phyloP scores from a whole-genome alignment of 768 basidiomycete genomes.

The Xerocomus spinulosus region DNA sequence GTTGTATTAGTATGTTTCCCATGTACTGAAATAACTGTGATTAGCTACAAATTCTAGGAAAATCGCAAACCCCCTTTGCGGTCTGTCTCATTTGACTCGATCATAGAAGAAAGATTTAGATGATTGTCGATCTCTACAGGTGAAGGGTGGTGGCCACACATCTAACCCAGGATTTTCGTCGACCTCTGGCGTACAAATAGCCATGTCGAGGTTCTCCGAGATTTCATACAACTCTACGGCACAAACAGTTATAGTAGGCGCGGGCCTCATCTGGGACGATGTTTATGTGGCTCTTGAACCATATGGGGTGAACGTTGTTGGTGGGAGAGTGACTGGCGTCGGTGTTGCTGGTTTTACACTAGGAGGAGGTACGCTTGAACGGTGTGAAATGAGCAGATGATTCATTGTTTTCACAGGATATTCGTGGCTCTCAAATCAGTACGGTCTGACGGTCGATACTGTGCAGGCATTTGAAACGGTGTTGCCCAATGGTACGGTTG shows the following conservation, averaged over 20 bases:
- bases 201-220: constrained; percentile 46
- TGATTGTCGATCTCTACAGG: constrained; percentile 26
- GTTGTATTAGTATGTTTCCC: background rate
- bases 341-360: constrained; percentile 56
- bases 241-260: constrained; percentile 36
- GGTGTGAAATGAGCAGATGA: background rate
- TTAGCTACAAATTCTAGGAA: constrained; percentile 32
- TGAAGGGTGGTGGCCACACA: constrained; percentile 60
- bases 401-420: constrained; percentile 2
- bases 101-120: no score
- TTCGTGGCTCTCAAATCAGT: constrained; percentile 55
- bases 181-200: constrained; percentile 51
- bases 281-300: constrained; percentile 50
- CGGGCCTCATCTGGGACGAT: constrained; percentile 57
- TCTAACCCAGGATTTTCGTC: constrained; percentile 54
- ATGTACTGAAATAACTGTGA: background rate
- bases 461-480: constrained; percentile 53
- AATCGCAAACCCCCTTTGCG: constrained; percentile 35
- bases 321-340: constrained; percentile 48
- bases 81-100: constrained; percentile 4
- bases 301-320: constrained; percentile 50
- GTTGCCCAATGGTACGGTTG: constrained; percentile 39
- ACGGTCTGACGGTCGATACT: constrained; percentile 53
- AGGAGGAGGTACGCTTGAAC: constrained; percentile 44
- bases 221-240: constrained; percentile 33